These are phyloP conservation scores for Aspergillus asperescens DNA, from an alignment of 495 filamentous ascomycete species.

Conservation along the genomic window DNA sequence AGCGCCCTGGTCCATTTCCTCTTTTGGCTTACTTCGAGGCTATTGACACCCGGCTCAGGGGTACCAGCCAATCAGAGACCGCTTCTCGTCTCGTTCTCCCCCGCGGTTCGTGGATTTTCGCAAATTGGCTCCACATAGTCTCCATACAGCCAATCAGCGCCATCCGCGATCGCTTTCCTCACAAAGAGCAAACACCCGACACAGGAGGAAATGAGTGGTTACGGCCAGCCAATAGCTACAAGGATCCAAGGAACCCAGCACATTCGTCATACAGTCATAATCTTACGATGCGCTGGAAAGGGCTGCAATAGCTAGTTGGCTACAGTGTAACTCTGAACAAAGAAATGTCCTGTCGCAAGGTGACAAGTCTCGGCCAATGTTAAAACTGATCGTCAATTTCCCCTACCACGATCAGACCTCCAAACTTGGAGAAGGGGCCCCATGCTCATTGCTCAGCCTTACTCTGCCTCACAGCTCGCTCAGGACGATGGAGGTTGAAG, in stretches of 20 bases:
- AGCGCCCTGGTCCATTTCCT: slow-evolving; percentile 9
- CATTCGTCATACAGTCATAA: too few species aligned
- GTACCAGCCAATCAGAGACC: slow-evolving; percentile 15
- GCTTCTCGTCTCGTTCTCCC: not conserved
- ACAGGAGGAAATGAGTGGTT: too few species aligned
- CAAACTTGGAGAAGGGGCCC: slow-evolving; percentile 2
- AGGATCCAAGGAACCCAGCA: too few species aligned
- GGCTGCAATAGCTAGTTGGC: too few species aligned
- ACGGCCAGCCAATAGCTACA: too few species aligned
- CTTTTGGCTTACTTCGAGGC: slow-evolving; percentile 15
- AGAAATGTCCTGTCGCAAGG: not conserved
- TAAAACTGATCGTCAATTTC: slow-evolving; percentile 4
- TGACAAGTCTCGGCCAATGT: not conserved
- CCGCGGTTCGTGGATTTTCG: slow-evolving; percentile 18
- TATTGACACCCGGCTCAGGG: slow-evolving; percentile 12
- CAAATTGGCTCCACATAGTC: slow-evolving; percentile 4
- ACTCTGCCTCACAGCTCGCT: not conserved
- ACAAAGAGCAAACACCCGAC: too few species aligned
- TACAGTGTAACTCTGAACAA: not conserved
- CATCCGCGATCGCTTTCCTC: not conserved
- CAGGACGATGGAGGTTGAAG: too few species aligned
- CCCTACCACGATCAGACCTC: not conserved
- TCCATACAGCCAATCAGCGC: slow-evolving; percentile 7
- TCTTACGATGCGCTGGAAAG: too few species aligned
- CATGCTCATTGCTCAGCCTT: slow-evolving; percentile 4